Percentiles rank a stretch among this genome's conserved stretches.
phyloP scores from a whole-genome alignment of 306 rosid genomes.

The Vicia faba region DNA sequence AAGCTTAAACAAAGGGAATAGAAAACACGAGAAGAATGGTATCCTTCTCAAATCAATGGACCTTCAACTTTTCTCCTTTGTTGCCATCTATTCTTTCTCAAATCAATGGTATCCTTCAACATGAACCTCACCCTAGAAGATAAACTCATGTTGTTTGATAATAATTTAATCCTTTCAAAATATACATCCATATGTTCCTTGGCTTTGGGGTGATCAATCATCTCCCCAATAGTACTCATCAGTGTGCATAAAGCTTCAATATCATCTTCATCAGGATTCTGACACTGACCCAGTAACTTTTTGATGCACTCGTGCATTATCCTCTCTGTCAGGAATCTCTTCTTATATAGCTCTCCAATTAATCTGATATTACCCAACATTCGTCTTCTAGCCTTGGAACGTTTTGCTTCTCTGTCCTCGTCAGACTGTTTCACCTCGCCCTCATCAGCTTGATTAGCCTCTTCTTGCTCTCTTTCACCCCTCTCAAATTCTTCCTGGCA shows the following conservation, averaged over 20 bases:
- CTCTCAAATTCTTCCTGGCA: slow-evolving; percentile 98
- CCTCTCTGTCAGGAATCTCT: slow-evolving; percentile 90
- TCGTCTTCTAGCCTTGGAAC: slow-evolving; percentile 82
- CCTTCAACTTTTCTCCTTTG: slow-evolving; percentile 94
- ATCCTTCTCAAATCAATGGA: background rate
- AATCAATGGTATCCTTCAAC: slow-evolving; percentile 85
- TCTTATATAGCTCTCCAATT: slow-evolving; percentile 92
- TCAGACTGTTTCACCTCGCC: slow-evolving; percentile 68
- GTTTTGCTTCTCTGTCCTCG: slow-evolving; percentile 78
- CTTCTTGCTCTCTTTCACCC: slow-evolving; percentile 91
- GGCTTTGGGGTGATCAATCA: slow-evolving; percentile 87
- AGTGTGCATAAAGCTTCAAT: slow-evolving; percentile 91
- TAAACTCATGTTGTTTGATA: slow-evolving; percentile 76
- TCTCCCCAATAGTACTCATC: slow-evolving; percentile 98
- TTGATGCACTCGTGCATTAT: slow-evolving; percentile 90
- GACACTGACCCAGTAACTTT: slow-evolving; percentile 74
- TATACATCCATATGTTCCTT: slow-evolving; percentile 81
- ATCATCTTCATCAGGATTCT: slow-evolving; percentile 92
- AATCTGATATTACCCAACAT: slow-evolving; percentile 95
- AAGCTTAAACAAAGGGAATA: slow-evolving; percentile 26
- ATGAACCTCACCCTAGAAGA: slow-evolving; percentile 93
- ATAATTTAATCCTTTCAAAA: slow-evolving; percentile 60
- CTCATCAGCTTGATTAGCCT: slow-evolving; percentile 88
- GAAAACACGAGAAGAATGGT: background rate
- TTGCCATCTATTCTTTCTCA: slow-evolving; percentile 94